Conservation (phyloP, 2,329 filamentous ascomycete genomes). For the Beauveria medogensis region DNA sequence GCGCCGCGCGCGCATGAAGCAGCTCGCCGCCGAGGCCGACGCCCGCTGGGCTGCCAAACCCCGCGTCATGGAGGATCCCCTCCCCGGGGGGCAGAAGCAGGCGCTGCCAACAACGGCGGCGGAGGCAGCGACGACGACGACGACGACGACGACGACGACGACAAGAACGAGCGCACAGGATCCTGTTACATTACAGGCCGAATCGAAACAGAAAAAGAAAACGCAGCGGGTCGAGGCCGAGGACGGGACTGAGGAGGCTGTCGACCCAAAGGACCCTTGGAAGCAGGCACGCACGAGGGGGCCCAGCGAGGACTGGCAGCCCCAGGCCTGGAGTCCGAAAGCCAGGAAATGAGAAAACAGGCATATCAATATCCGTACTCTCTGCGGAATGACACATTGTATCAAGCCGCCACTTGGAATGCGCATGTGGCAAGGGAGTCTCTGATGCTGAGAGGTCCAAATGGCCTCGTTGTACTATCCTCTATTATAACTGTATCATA, state of each 20-base stretch:
- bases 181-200: background rate
- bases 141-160: slow-evolving; percentile 8
- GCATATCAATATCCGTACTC: background rate
- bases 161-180: slow-evolving; percentile 4
- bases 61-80: slow-evolving; percentile 33
- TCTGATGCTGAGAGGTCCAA: background rate
- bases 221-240: background rate
- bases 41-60: slow-evolving; percentile 55
- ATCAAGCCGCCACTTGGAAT: background rate
- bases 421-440: background rate
- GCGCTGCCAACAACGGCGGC: background rate
- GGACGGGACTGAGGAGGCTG: slow-evolving; percentile 12
- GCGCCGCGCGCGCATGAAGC: slow-evolving; percentile 44
- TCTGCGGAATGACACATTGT: background rate
- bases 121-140: background rate
- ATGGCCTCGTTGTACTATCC: slow-evolving; percentile 1
- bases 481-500: slow-evolving; percentile 6
- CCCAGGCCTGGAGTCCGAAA: slow-evolving; percentile 50
- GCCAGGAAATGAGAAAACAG: slow-evolving; percentile 19
- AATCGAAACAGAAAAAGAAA: slow-evolving; percentile 1
- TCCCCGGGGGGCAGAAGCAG: background rate
- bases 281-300: slow-evolving; percentile 36
- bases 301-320: slow-evolving; percentile 61
- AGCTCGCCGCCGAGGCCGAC: slow-evolving; percentile 53
- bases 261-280: slow-evolving; percentile 44